These are phyloP conservation scores for Amborella trichopoda DNA, from an alignment of 164 flowering plant genomes.

Conservation along the genomic window DNA sequence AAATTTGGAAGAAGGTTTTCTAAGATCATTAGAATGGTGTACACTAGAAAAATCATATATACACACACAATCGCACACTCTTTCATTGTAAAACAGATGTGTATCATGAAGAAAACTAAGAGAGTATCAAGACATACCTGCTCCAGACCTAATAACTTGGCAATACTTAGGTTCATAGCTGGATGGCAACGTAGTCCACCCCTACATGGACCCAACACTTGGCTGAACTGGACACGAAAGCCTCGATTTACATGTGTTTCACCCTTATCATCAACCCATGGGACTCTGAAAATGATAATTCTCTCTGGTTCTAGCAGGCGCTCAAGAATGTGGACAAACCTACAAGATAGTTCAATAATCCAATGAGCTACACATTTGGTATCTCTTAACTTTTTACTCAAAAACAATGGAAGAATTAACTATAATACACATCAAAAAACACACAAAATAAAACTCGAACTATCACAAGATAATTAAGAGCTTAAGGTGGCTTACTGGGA, in stretches of 20 bases:
- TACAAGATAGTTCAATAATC: conserved; percentile 21
- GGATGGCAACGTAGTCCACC: conserved; percentile 95
- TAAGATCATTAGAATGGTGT: no score
- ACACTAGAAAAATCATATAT: no score
- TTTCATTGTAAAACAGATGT: background rate
- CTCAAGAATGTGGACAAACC: conserved; percentile 89
- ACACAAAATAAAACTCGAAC: no score
- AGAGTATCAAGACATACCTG: conserved; percentile 44
- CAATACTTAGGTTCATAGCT: conserved; percentile 75
- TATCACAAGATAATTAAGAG: no score
- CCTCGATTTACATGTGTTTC: conserved; percentile 94
- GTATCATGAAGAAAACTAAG: background rate
- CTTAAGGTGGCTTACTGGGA: conserved; percentile 64
- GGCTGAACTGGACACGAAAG: conserved; percentile 84
- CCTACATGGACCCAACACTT: conserved; percentile 91
- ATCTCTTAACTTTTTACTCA: no score
- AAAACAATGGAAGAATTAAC: no score
- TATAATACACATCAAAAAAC: no score
- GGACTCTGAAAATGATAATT: conserved; percentile 79
- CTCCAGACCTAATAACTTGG: conserved; percentile 88
- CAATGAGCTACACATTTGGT: background rate
- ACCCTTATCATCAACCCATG: conserved; percentile 98
- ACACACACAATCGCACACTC: no score
- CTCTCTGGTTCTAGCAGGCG: conserved; percentile 96
- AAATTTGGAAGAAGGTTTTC: no score